phyloP scores from a whole-genome alignment of 2,329 filamentous ascomycete species.

The Alternaria postmessia region DNA sequence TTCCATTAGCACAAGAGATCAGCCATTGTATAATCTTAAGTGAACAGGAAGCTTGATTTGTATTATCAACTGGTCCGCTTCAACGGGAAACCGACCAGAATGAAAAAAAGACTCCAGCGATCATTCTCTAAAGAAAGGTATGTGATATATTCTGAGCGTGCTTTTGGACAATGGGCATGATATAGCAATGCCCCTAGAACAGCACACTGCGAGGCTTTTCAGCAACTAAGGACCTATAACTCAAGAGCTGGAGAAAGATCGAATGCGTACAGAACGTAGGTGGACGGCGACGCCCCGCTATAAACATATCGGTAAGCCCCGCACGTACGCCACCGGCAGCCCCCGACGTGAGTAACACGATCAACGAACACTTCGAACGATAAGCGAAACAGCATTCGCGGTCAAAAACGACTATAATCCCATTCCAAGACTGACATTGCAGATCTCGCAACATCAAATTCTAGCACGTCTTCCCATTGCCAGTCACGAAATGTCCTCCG shows the following conservation, averaged over 20 bases:
- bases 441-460: background rate
- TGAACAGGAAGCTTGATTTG: background rate
- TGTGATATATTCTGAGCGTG: background rate
- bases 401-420: background rate
- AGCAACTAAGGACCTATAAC: background rate
- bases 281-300: constrained; percentile 3
- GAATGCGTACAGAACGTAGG: background rate
- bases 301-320: constrained; percentile 8
- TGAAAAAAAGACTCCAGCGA: background rate
- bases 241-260: background rate
- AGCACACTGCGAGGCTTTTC: background rate
- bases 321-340: constrained; percentile 8
- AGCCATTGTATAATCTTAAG: background rate
- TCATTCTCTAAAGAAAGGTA: background rate
- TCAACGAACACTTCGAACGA: background rate
- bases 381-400: background rate
- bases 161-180: background rate
- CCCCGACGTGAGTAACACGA: background rate
- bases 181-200: background rate
- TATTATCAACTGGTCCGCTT: background rate
- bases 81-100: background rate
- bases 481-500: constrained; percentile 6
- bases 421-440: background rate
- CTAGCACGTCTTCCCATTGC: background rate
- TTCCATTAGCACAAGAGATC: background rate